Evolutionary conservation across 148 eudicot species (phyloP), one percentile per base, ranked within the genome.

Genomic region (Selenicereus undatus): DNA sequence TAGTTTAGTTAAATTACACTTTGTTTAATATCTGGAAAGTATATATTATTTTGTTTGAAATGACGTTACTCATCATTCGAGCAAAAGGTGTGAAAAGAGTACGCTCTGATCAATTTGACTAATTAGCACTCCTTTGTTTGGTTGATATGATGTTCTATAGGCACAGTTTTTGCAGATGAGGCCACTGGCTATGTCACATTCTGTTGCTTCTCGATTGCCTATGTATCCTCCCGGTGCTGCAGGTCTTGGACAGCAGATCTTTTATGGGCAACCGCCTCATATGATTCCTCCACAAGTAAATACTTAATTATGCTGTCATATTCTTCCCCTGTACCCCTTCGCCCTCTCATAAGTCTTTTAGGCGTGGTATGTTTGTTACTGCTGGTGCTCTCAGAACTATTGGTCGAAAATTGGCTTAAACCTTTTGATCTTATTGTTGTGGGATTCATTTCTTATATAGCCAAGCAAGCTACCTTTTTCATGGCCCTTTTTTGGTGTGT

Each of bases 211-310:
- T 78, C 93, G 93, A 71, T 89, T 93, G 93, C 92, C 97, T 5
- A 87, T 93, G 78, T 95, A 89, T 75, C 87, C 71, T 66, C 71
- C 93, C 82, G 94, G 93, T 81, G 91, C 84, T 83, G 91, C 97
- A 18, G 97, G 97, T 58, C 83, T 92, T 36, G 97, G 98, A 27
- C 97, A 91, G 76, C 99, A 93, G 78, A 76, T 92, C 24, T 95
- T 90, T 79, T 92, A 91, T 81, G 94, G 97, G 69, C 97, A 93
- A 75, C 93, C 93, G 6, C 93, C 98, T 69, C 88, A 92, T n/a
- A 86, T 92, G 39, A 85, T 95, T 52, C 98, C 93, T 65, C 92
- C 91, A 27, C 99, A 91, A 81, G 98, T 95, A 82, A 76, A 2
- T 52, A 30, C 26, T 32, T 32, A 32, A 32, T 32, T 32, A 32